Evolutionary conservation across 192 early-diverging fungal species (phyloP).

Genomic region (Mortierella hygrophila): DNA sequence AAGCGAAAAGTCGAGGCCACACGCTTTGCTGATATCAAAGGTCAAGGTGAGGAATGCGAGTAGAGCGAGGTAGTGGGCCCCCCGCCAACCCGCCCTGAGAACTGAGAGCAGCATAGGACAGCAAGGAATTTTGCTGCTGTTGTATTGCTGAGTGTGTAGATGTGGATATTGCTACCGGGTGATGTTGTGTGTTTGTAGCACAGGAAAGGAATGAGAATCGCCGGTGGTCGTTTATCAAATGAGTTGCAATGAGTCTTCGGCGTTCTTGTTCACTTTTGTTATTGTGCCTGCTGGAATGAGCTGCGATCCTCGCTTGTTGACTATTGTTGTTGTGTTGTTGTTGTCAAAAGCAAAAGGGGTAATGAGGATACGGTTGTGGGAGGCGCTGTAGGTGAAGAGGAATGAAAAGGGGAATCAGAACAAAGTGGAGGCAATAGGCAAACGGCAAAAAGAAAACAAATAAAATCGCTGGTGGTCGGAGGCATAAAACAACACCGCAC

Average conservation of each 20-base stretch:
- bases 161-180: background rate
- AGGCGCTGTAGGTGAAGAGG: background rate
- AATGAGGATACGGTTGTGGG: background rate
- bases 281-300: background rate
- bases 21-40: slow-evolving; percentile 41
- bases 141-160: too few relatives aligned
- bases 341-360: background rate
- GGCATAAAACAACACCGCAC: background rate
- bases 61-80: slow-evolving; percentile 41
- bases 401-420: background rate
- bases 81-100: slow-evolving; percentile 36
- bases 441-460: background rate
- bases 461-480: background rate
- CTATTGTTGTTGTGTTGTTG: too few relatives aligned
- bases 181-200: background rate
- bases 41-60: slow-evolving; percentile 46
- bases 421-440: background rate
- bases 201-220: background rate
- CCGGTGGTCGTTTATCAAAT: background rate
- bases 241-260: background rate
- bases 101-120: slow-evolving; percentile 36
- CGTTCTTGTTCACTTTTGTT: background rate
- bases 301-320: background rate
- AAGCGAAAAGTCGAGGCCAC: slow-evolving; percentile 48
- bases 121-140: background rate